Percentiles rank a stretch among this genome's conserved stretches.
Evolutionary conservation across 768 basidiomycete species (phyloP).

Genomic region (Clavaria fumosa): DNA sequence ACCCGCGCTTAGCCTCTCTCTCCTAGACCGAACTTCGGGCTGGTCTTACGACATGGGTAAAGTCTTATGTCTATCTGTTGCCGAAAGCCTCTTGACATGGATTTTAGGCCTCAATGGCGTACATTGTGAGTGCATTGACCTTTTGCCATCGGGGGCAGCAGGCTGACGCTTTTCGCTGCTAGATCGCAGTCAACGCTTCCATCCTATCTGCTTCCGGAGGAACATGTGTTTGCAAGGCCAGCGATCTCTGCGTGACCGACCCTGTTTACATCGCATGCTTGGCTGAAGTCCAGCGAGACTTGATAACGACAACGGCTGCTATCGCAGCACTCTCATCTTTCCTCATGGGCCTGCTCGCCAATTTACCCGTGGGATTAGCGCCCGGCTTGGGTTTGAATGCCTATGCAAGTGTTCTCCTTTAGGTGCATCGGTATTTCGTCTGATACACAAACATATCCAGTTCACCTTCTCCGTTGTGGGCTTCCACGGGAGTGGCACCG

Average conservation of each 20-base stretch:
- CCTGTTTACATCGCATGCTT: slow-evolving; percentile 40
- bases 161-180: slow-evolving; percentile 3
- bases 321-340: slow-evolving; percentile 59
- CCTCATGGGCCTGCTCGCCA: slow-evolving; percentile 74
- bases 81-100: slow-evolving; percentile 7
- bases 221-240: slow-evolving; percentile 57
- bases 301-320: slow-evolving; percentile 73
- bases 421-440: background rate
- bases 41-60: slow-evolving; percentile 68
- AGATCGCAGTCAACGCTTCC: slow-evolving; percentile 79
- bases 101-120: slow-evolving; percentile 62
- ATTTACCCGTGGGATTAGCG: slow-evolving; percentile 80
- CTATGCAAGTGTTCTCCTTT: slow-evolving; percentile 33
- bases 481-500: slow-evolving; percentile 58
- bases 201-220: slow-evolving; percentile 68
- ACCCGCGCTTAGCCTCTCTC: background rate
- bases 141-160: slow-evolving; percentile 1
- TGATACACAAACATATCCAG: slow-evolving; percentile 20
- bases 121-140: slow-evolving; percentile 34
- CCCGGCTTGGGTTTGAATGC: slow-evolving; percentile 77
- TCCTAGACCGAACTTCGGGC: slow-evolving; percentile 62
- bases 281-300: slow-evolving; percentile 49
- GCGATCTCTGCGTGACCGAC: slow-evolving; percentile 40
- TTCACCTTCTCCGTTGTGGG: slow-evolving; percentile 85
- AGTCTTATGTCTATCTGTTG: slow-evolving; percentile 10